phyloP scores from a whole-genome alignment of 768 basidiomycete genomes.

The Suillus subaureus region DNA sequence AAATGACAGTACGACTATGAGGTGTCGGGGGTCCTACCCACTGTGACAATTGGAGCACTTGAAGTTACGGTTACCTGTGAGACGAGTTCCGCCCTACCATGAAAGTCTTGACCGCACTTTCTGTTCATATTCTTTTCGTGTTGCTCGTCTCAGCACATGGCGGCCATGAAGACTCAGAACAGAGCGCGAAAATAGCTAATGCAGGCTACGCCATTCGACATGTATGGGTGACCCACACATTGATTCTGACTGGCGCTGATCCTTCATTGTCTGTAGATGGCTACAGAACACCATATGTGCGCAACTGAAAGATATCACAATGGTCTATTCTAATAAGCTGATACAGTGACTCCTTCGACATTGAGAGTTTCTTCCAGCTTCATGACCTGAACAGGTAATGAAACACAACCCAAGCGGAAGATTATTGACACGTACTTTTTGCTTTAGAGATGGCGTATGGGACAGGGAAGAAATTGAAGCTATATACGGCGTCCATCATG shows the following conservation, averaged over 20 bases:
- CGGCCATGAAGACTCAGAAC: constrained; percentile 55
- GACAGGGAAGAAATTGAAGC: constrained; percentile 90
- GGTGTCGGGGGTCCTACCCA: neutral
- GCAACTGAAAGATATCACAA: constrained; percentile 7
- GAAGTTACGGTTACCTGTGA: neutral
- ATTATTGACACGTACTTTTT: neutral
- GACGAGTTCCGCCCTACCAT: constrained; percentile 34
- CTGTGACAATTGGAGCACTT: neutral
- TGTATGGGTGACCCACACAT: constrained; percentile 53
- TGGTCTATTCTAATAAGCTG: neutral
- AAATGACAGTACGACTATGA: neutral
- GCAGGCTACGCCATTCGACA: constrained; percentile 83
- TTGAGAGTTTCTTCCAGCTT: constrained; percentile 89
- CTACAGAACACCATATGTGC: constrained; percentile 86
- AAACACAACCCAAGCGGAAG: neutral
- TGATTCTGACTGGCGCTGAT: constrained; percentile 17
- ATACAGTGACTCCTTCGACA: constrained; percentile 77
- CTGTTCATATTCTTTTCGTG: constrained; percentile 39
- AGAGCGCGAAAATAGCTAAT: constrained; percentile 55
- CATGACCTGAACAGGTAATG: constrained; percentile 88
- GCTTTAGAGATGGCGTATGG: constrained; percentile 75
- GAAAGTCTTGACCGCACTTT: constrained; percentile 48
- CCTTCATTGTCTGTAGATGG: constrained; percentile 61
- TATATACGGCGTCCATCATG: constrained; percentile 94
- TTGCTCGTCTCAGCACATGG: constrained; percentile 55